Percentiles rank a stretch among this genome's conserved stretches.
These are phyloP conservation scores for Fusarium miscanthi DNA, from an alignment of 2,329 filamentous ascomycete genomes.

Conservation along the genomic window DNA sequence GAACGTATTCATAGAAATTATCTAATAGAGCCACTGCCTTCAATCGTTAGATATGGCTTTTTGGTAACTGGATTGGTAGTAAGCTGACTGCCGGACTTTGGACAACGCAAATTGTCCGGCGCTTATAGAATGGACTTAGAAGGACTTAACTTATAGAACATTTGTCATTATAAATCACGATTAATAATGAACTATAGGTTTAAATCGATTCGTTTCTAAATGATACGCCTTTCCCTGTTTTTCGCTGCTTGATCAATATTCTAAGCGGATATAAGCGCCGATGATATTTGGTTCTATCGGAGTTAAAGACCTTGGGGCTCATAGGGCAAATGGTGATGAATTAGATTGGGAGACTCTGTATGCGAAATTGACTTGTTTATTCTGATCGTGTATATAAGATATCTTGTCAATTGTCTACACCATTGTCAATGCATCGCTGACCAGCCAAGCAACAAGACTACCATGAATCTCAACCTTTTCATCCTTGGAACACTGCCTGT, in stretches of 20 bases:
- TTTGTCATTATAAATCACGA: neutral
- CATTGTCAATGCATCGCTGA: too few relatives aligned
- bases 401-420: rapidly evolving
- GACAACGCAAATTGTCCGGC: conserved; percentile 26
- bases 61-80: neutral
- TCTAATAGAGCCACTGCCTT: neutral
- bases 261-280: neutral
- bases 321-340: rapidly evolving
- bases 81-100: conserved; percentile 27
- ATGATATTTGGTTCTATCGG: conserved; percentile 12
- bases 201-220: neutral
- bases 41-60: rapidly evolving
- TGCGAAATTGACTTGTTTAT: rapidly evolving
- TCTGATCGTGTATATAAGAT: neutral
- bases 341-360: rapidly evolving
- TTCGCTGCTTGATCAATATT: neutral
- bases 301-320: neutral
- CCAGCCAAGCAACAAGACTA: neutral
- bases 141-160: neutral
- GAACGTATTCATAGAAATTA: neutral
- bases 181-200: neutral
- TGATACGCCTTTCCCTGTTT: too few relatives aligned
- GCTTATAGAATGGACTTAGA: neutral
- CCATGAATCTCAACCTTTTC: neutral
- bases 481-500: neutral